Conservation (phyloP, 2,329 filamentous ascomycete genomes). For the Apiospora saccharicola region DNA sequence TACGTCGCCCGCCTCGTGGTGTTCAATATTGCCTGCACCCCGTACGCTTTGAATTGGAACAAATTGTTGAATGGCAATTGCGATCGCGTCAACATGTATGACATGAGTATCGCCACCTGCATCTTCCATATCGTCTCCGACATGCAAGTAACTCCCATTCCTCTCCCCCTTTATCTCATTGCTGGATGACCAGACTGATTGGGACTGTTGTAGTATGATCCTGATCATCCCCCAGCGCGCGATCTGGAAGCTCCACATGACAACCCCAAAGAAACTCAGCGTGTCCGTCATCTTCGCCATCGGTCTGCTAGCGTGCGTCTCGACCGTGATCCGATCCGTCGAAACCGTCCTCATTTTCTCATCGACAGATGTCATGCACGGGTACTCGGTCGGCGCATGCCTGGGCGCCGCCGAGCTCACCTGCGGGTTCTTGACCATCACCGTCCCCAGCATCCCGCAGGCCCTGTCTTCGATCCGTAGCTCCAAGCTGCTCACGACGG, state of each 20-base stretch:
- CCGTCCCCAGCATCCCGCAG: neutral
- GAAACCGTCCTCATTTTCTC: neutral
- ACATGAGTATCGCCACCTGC: neutral
- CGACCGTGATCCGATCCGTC: neutral
- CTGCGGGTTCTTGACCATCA: neutral
- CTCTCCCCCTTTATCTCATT: no score
- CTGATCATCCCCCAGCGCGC: neutral
- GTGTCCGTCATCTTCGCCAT: neutral
- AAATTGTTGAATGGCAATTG: neutral
- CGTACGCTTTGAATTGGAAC: neutral
- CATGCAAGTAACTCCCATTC: neutral
- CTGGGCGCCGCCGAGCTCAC: neutral
- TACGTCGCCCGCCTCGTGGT: neutral
- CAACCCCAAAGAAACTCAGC: neutral
- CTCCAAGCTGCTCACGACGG: neutral
- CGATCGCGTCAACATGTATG: neutral
- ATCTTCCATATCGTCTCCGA: neutral
- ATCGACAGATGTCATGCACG: neutral
- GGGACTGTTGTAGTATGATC: neutral
- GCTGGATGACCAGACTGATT: neutral
- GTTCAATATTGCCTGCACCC: neutral
- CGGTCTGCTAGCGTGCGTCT: neutral
- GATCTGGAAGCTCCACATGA: neutral
- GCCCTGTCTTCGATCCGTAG: neutral
- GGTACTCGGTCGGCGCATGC: neutral